Evolutionary conservation across 2,329 filamentous ascomycete genomes (phyloP).

Genomic region (Colletotrichum sp.): DNA sequence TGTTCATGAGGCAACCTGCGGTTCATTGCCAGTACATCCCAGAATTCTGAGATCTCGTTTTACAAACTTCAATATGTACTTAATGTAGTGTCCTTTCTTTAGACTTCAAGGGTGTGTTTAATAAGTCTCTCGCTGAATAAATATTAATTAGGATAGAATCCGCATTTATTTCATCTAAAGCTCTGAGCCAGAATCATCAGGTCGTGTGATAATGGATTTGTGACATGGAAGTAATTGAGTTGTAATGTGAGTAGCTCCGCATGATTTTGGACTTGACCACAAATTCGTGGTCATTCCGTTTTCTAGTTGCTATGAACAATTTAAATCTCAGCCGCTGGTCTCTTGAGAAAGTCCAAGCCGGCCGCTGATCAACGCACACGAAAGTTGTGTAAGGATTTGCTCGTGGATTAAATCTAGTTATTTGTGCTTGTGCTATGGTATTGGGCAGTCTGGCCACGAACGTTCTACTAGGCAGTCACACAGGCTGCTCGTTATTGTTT

Average conservation of each 20-base stretch:
- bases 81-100: not conserved
- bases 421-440: not conserved
- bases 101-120: not conserved
- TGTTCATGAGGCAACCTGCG: not conserved
- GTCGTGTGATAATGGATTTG: not conserved
- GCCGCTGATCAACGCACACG: not conserved
- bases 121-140: not conserved
- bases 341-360: not conserved
- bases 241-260: not conserved
- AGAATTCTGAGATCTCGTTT: not conserved
- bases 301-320: not conserved
- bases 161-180: not conserved
- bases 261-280: not conserved
- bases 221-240: not conserved
- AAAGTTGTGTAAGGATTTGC: not conserved
- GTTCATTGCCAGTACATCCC: not conserved
- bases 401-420: not conserved
- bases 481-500: not conserved
- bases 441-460: not conserved
- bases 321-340: not conserved
- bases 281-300: not conserved
- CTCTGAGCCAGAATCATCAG: not conserved
- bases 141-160: not conserved
- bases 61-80: not conserved
- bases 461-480: not conserved